Base-by-base conservation (phyloP, 2,329 filamentous ascomycete species). In the Fusarium torreyae region DNA sequence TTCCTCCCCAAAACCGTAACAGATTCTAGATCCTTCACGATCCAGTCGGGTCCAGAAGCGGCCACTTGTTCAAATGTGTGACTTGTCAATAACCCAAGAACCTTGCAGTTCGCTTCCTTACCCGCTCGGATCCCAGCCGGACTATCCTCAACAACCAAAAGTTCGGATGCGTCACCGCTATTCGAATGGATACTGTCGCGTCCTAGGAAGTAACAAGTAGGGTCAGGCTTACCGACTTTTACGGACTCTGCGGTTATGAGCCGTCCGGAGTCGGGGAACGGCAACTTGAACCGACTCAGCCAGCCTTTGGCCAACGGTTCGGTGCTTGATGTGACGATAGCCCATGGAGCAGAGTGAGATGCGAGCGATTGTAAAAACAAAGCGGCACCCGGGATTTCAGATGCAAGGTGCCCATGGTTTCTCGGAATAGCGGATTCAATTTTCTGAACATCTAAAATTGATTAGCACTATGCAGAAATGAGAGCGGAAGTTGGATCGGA, bases 61-160 rank as follows among this genome's bases (percentile, higher is more conserved):
- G 85, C 81, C 48, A 97, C 86, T 81, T 94, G 88, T 72, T 89
- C 88, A 43, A 91, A 82, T 24, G 87, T 88, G 81, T 97, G 94
- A 75, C 93, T 97, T 55, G 94, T 97, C 57, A 92, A 88, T 53
- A 97, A 81, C 17, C 90, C 94, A 43, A 97, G 81, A 11, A 97
- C 94, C 76, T 88, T 90, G 82, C 92, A 97, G 2, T 93, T 94
- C 7, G 94, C 94, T 1, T 88, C 92, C 81, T 94, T 96, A 45
- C 94, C 94, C 22, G 94, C 89, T 69, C 82, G 85, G 75, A 97
- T 92, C 5, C 94, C 94, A 5, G 93, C 93, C 5, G 94, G 94
- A 57, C 93, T 93, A 81, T 97, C 94, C 81, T 98, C 94, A 39
- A 97, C 81, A 50, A 97, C 94, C 54, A 97, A 83, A 38, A 95